Base-by-base conservation (phyloP, 2,329 filamentous ascomycete species). In the Colletotrichum musicola region DNA sequence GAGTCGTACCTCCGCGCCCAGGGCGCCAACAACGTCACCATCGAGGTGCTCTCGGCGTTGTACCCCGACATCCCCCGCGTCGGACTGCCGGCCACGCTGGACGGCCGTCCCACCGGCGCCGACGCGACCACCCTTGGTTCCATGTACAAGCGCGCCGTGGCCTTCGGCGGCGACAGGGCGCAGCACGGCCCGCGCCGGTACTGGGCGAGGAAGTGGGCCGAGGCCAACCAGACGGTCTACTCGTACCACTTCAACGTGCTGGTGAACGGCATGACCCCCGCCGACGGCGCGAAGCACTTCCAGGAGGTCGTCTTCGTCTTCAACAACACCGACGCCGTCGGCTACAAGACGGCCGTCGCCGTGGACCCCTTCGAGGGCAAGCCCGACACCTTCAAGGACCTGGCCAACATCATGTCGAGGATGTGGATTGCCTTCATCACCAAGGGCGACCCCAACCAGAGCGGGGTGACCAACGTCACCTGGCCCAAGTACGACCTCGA, bases 141-240 rank as follows among this genome's bases (percentile, higher is more conserved):
- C 1, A 80, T 87, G 74, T 90, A 82, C 77, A 86, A 88, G 67
- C 86, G 89, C 64, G 82, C 79, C 13, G 82, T 84, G 2, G 86
- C 88, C 3, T 87, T 81, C 70, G 77, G 77, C 6, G 89, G 89
- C 38, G 89, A 91, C 76, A 79, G 80, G 7, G 75, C 79, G 58
- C 86, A 90, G 79, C 86, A 88, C 66, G 85, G 84, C 3, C 83
- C 84, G 25, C 83, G 88, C 4, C 83, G 89, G 3, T 80, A 83
- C 30, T 82, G 85, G 3, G 86, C 84, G 65, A 79, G 88, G 72
- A 80, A 80, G 1, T 89, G 86, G 84, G 80, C 86, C 13, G 78
- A 78, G 10, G 76, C 80, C 35, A 78, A 79, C 14, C 73, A 87
- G 2, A 80, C 84, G 20, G 86, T 86, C 7, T 91, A 89, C 79